phyloP scores from a whole-genome alignment of 805 yeast genomes.

The Spathaspora gorwiae region DNA sequence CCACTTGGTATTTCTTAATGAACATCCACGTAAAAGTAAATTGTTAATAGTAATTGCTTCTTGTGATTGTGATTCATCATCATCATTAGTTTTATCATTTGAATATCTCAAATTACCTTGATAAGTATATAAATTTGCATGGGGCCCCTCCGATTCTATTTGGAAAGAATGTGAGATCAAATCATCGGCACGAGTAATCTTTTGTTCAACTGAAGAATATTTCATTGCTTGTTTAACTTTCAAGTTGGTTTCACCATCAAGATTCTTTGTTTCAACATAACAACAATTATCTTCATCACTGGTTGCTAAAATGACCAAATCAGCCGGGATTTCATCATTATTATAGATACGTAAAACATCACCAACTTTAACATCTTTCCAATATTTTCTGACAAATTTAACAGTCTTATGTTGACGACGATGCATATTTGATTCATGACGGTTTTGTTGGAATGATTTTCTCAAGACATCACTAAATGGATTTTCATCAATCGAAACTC shows the following conservation, averaged over 20 bases:
- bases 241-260: conserved; percentile 55
- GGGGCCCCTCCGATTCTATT: conserved; percentile 83
- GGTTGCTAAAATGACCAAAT: conserved; percentile 60
- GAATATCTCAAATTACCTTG: conserved; percentile 56
- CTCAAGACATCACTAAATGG: conserved; percentile 12
- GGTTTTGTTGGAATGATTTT: conserved; percentile 15
- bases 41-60: conserved; percentile 71
- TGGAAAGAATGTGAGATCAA: conserved; percentile 46
- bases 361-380: conserved; percentile 77
- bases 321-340: conserved; percentile 78
- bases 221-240: conserved; percentile 73
- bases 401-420: conserved; percentile 15
- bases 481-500: conserved; percentile 11
- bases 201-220: conserved; percentile 48
- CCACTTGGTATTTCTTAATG: conserved; percentile 80
- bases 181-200: conserved; percentile 34
- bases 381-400: conserved; percentile 33
- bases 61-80: conserved; percentile 21
- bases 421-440: conserved; percentile 3
- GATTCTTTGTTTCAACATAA: conserved; percentile 50
- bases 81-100: neutral
- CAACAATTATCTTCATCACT: conserved; percentile 68
- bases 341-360: conserved; percentile 63
- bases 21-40: conserved; percentile 68
- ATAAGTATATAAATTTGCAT: conserved; percentile 69